These are phyloP conservation scores for Cyberlindnera nakhonratchasimensis DNA, from an alignment of 805 yeast genomes.

Conservation along the genomic window DNA sequence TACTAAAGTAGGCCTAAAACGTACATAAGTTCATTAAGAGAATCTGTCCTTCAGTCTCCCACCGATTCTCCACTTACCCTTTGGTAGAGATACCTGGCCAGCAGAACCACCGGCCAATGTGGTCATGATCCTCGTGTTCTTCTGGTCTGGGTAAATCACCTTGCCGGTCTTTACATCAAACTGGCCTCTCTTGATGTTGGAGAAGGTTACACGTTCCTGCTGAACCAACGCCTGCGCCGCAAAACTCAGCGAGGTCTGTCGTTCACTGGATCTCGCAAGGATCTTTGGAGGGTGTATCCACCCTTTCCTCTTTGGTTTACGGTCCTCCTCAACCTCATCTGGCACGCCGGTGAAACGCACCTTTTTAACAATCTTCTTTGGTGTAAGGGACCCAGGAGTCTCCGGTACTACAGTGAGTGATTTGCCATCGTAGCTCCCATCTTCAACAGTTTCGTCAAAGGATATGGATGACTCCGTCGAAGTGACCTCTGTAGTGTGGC, in stretches of 20 bases:
- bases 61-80: conserved; percentile 18
- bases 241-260: conserved; percentile 14
- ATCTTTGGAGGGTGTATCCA: conserved; percentile 25
- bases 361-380: conserved; percentile 21
- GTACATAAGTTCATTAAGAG: neutral
- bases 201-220: conserved; percentile 26
- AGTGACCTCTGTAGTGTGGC: conserved; percentile 5
- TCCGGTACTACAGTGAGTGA: conserved; percentile 8
- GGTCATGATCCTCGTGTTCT: conserved; percentile 13
- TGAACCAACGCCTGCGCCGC: conserved; percentile 27
- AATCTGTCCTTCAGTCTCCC: conserved; percentile 14
- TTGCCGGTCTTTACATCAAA: conserved; percentile 21
- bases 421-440: neutral
- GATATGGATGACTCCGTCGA: conserved; percentile 10
- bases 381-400: neutral
- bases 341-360: conserved; percentile 30
- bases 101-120: conserved; percentile 5
- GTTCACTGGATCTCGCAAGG: conserved; percentile 5
- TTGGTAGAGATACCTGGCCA: neutral
- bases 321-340: conserved; percentile 19
- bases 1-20: neutral
- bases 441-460: conserved; percentile 1
- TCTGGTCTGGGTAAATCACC: conserved; percentile 16
- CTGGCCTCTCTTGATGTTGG: conserved; percentile 23
- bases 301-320: conserved; percentile 23